These are phyloP conservation scores for Elsinoe arachidis DNA, from an alignment of 2,329 filamentous ascomycete genomes.

Conservation along the genomic window DNA sequence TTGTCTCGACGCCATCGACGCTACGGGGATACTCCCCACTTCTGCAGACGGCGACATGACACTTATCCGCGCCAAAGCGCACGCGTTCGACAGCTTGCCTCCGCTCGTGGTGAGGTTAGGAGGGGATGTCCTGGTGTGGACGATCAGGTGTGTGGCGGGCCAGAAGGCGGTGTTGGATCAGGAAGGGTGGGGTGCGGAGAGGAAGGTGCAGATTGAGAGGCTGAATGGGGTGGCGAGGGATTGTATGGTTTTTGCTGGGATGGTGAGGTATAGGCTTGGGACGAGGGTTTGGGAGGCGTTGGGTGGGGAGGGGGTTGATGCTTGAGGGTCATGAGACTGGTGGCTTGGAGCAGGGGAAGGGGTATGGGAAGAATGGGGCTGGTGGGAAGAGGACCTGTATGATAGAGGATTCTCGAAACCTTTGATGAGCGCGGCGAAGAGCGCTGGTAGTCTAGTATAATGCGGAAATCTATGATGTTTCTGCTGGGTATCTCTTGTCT, in stretches of 20 bases:
- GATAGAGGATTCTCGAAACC: background rate
- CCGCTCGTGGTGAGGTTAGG: conserved; percentile 80
- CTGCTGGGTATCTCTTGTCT: conserved; percentile 24
- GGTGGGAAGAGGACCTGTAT: background rate
- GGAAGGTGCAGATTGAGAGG: conserved; percentile 39
- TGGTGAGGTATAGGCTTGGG: conserved; percentile 84
- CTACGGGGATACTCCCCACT: conserved; percentile 71
- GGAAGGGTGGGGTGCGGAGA: conserved; percentile 51
- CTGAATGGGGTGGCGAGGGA: conserved; percentile 77
- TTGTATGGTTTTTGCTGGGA: conserved; percentile 84
- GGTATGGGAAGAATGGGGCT: background rate
- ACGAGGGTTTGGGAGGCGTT: conserved; percentile 81
- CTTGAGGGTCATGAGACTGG: background rate
- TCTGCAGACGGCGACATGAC: conserved; percentile 65
- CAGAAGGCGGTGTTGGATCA: conserved; percentile 64
- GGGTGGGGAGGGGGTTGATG: conserved; percentile 48
- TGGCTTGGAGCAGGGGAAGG: background rate
- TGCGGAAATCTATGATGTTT: conserved; percentile 7
- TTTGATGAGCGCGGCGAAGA: background rate
- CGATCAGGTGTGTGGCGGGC: conserved; percentile 73
- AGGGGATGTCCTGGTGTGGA: conserved; percentile 88
- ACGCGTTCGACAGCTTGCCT: conserved; percentile 69
- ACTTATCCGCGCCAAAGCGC: conserved; percentile 68
- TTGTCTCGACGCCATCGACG: conserved; percentile 62
- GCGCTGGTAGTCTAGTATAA: background rate